These are phyloP conservation scores for Brettanomyces nanus DNA, from an alignment of 805 yeast genomes.

Conservation along the genomic window DNA sequence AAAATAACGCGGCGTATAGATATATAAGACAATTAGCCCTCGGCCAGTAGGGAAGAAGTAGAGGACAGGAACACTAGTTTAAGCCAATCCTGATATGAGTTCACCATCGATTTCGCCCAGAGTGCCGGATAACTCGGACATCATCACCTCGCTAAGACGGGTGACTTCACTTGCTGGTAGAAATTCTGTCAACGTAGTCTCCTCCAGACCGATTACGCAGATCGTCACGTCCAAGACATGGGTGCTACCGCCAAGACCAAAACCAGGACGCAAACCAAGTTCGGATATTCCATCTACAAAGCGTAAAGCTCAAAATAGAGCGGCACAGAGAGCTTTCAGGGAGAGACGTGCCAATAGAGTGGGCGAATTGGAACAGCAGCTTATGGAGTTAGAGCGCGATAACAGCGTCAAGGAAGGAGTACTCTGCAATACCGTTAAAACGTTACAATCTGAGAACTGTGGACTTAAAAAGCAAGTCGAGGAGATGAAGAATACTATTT, in stretches of 20 bases:
- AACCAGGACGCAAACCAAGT: constrained; percentile 42
- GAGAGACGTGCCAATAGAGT: constrained; percentile 81
- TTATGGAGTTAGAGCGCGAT: constrained; percentile 60
- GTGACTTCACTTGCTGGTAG: no score
- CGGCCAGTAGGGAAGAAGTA: no score
- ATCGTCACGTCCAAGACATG: constrained; percentile 53
- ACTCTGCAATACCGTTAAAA: constrained; percentile 42
- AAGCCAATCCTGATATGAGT: background rate
- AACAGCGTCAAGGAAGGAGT: constrained; percentile 52
- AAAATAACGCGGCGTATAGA: no score
- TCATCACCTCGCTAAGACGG: background rate
- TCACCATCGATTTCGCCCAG: background rate
- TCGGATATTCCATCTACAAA: constrained; percentile 75
- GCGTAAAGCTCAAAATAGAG: constrained; percentile 85
- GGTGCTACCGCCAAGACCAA: constrained; percentile 55
- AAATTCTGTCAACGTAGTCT: no score
- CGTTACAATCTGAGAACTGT: constrained; percentile 37
- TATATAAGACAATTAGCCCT: no score
- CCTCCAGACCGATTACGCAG: constrained; percentile 28
- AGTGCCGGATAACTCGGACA: background rate
- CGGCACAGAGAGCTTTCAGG: constrained; percentile 89
- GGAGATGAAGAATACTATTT: constrained; percentile 23
- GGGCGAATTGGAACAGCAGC: constrained; percentile 64
- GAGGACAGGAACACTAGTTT: no score
- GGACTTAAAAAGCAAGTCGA: constrained; percentile 22